phyloP scores from a whole-genome alignment of 164 flowering plant genomes.

The Cinnamomum micranthum region DNA sequence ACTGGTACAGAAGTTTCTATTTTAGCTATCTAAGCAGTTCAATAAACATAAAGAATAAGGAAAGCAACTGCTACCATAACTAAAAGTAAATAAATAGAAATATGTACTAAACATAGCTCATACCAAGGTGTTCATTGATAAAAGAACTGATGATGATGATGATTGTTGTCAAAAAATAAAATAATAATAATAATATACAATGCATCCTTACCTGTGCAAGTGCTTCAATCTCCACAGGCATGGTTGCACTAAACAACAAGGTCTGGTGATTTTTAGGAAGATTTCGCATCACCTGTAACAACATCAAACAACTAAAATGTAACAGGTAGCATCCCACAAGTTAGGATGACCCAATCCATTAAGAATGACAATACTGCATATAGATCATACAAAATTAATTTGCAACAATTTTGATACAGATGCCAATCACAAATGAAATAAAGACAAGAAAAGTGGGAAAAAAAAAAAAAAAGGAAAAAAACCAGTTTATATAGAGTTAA shows the following conservation, averaged over 20 bases:
- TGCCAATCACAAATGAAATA: not conserved
- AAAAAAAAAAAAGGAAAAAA: too few relatives aligned
- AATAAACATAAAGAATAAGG: too few relatives aligned
- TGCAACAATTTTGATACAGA: not conserved
- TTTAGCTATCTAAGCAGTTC: too few relatives aligned
- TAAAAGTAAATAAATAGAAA: too few relatives aligned
- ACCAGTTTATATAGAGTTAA: not conserved
- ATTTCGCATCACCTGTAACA: constrained; percentile 49
- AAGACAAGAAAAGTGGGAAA: too few relatives aligned
- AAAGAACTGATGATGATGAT: too few relatives aligned
- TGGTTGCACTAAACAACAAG: constrained; percentile 68
- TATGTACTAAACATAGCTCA: too few relatives aligned
- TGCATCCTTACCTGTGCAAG: constrained; percentile 46
- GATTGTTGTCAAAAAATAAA: too few relatives aligned
- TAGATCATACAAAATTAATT: not conserved
- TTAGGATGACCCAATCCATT: not conserved
- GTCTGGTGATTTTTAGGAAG: constrained; percentile 64
- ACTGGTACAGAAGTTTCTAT: too few relatives aligned
- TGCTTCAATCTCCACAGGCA: constrained; percentile 67
- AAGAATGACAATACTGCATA: not conserved
- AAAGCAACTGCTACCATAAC: too few relatives aligned
- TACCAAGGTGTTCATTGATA: too few relatives aligned
- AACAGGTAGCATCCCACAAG: not conserved
- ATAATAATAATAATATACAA: not conserved
- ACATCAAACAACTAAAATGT: constrained; percentile 8